Base-by-base conservation (phyloP, 177 flowering plant genomes). In the Tripterygium wilfordii region DNA sequence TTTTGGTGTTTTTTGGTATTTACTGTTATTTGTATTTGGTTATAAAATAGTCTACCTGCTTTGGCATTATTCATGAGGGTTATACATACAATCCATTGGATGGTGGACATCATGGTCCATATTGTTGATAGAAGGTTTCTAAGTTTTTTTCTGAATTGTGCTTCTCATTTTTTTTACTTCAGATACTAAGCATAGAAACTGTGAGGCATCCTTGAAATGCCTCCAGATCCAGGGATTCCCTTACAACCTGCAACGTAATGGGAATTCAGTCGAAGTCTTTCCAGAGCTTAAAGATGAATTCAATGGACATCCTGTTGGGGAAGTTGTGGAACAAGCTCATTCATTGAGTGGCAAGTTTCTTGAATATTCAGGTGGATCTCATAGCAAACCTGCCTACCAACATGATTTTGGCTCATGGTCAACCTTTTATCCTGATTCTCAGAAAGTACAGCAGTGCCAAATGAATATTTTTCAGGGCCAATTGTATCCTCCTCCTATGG, bases 171-270 rank as follows among this genome's bases (percentile, higher is more conserved):
- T 52, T 15, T 24, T 19, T 66, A 3, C 30, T 42, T 62, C 81
- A 83, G 88, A 65, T 65, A 65, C 63, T 10, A 71, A 80, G 78
- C 85, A 76, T 49, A 71, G 45, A 63, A 57, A 54, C 70, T 68
- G 59, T 50, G 89, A 73, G 83, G 89, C 85, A 74, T 69, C 87
- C 43, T 22, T 66, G 13, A 54, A 59, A 54, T 71, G 83, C 75
- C 76, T 67, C 51, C 83, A 72, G 48, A 60, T 23, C 26, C 68
- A 65, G 44, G 72, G 57, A 45, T 62, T 67, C 58, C 71, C 78
- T 38, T 67, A 37, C 58, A 64, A 54, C 19, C 51, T 62, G 26
- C 69, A 68, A 45, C 53, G 38, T 44, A 49, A 46, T 50, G 70
- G 69, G 61, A 72, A 49, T 61, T 29, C 63, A 10, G 37, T 51